These are phyloP conservation scores for Knoxia roxburghii DNA, from an alignment of 257 asterid genomes.

Conservation along the genomic window DNA sequence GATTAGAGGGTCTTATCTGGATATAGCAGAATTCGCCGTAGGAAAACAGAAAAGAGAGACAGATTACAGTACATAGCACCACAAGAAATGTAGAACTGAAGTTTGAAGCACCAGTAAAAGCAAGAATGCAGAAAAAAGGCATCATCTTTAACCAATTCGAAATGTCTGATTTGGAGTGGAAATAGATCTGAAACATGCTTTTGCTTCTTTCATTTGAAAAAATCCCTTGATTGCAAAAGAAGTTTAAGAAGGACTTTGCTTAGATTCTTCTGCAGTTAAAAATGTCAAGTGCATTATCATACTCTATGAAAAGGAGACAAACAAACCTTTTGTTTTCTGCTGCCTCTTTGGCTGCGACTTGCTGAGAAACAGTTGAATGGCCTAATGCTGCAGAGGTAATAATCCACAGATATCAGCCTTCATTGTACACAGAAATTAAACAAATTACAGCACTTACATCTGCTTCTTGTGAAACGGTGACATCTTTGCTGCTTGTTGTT, in stretches of 20 bases:
- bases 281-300: too few species aligned
- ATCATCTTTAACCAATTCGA: background rate
- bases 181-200: background rate
- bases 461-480: constrained; percentile 51
- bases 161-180: background rate
- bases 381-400: constrained; percentile 74
- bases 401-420: background rate
- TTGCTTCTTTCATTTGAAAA: background rate
- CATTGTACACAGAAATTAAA: background rate
- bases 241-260: background rate
- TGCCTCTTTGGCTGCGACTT: constrained; percentile 41
- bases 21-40: background rate
- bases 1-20: background rate
- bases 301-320: too few species aligned
- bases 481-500: constrained; percentile 31
- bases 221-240: background rate
- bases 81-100: background rate
- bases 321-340: constrained; percentile 61
- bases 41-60: background rate
- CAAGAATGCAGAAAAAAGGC: background rate
- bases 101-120: background rate
- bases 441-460: constrained; percentile 50
- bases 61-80: background rate
- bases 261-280: background rate
- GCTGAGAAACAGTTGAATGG: constrained; percentile 35